Base-by-base conservation (phyloP, 768 basidiomycete species). In the Leccinum boreale region DNA sequence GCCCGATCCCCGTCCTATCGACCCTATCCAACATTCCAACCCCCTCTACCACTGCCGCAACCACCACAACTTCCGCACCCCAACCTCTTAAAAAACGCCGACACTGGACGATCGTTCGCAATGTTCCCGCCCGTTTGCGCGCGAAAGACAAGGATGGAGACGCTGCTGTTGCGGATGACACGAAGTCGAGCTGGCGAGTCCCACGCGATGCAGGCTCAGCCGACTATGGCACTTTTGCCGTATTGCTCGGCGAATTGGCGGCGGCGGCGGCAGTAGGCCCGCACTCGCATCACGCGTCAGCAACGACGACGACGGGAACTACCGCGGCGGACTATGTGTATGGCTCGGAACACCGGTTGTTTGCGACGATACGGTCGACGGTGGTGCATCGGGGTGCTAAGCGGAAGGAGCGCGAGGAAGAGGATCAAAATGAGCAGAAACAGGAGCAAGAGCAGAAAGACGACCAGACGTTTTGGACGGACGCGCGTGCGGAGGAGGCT, bases 101-200 rank as follows among this genome's bases (percentile, higher is more conserved):
- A 11, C 85, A 89, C 65, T 90, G 88, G 87, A 77, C 75, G 4
- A 74, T 90, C 44, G 62, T 71, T 11, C 84, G 87, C 23, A 84
- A 79, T 57, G 71, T 78, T 0, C 73, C 77, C 1, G 69, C 74
- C 5, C 81, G 84, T 14, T 71, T 71, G 26, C 82, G 79, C 55
- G 74, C 73, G 17, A 78, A 82, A 65, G 79, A 84, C n/a, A 79
- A 74, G 62, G 85, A 85, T 0, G 77, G 79, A 4, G 82, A 84
- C 1, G 17, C 33, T 0, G n/a, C 44, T 2, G 19, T 10, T 3
- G 19, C 10, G 76, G 67, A 66, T 0, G 70, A 68, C 6, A 69
- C 75, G 10, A 62, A 69, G 7, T 74, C 80, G 1, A 61, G 73
- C 36, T 81, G 81, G 78, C 80, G 81, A 56, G 67, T 65, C 6